Conservation (phyloP, 2,329 filamentous ascomycete species). For the Paraphoma sp. region DNA sequence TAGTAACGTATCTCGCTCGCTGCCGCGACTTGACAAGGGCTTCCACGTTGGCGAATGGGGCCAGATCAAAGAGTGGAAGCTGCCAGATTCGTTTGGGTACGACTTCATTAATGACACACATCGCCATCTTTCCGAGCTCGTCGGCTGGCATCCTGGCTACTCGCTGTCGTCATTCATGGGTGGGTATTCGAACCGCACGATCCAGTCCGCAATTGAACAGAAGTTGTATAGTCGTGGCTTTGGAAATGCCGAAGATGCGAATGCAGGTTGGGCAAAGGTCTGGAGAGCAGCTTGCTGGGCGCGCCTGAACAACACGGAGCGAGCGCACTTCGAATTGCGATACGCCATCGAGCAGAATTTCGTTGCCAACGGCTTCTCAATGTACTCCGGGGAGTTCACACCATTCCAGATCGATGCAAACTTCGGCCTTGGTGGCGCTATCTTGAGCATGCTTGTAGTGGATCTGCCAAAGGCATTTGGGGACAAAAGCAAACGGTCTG, state of each 20-base stretch:
- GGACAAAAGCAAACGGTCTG: slow-evolving; percentile 30
- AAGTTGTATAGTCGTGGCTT: slow-evolving; percentile 56
- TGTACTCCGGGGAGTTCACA: slow-evolving; percentile 55
- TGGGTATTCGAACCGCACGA: slow-evolving; percentile 54
- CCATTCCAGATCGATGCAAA: slow-evolving; percentile 69
- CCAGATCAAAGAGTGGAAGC: slow-evolving; percentile 61
- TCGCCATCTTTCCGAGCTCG: slow-evolving; percentile 63
- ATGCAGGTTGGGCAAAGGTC: slow-evolving; percentile 65
- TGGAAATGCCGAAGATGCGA: slow-evolving; percentile 56
- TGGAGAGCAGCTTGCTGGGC: slow-evolving; percentile 66
- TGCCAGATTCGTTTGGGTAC: slow-evolving; percentile 47
- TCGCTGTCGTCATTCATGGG: slow-evolving; percentile 51
- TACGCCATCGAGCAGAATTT: slow-evolving; percentile 60
- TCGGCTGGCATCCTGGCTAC: slow-evolving; percentile 64
- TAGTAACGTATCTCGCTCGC: slow-evolving; percentile 48
- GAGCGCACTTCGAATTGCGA: slow-evolving; percentile 57
- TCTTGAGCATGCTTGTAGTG: slow-evolving; percentile 61
- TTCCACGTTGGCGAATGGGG: slow-evolving; percentile 55
- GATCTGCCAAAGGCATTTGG: slow-evolving; percentile 49
- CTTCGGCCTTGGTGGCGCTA: slow-evolving; percentile 62
- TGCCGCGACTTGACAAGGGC: slow-evolving; percentile 59
- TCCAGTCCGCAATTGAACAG: slow-evolving; percentile 55
- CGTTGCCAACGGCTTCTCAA: slow-evolving; percentile 58
- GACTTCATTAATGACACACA: slow-evolving; percentile 55
- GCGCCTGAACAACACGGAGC: slow-evolving; percentile 58